These are phyloP conservation scores for Elasticomyces elasticus DNA, from an alignment of 495 filamentous ascomycete genomes.

Conservation along the genomic window DNA sequence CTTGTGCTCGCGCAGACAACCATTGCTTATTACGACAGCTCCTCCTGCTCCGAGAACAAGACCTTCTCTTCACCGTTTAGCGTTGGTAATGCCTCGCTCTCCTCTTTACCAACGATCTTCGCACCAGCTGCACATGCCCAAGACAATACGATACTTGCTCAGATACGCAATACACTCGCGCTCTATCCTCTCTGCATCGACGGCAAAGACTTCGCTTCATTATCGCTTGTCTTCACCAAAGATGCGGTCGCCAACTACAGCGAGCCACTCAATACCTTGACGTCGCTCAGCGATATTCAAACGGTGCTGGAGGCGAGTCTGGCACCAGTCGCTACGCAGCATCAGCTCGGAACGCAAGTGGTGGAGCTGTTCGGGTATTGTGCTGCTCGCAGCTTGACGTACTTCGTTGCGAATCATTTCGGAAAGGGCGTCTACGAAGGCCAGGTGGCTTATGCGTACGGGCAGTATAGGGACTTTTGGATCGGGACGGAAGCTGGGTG, in stretches of 20 bases:
- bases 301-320: slow-evolving; percentile 15
- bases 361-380: slow-evolving; percentile 22
- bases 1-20: too few species aligned
- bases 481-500: slow-evolving; percentile 9
- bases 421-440: slow-evolving; percentile 22
- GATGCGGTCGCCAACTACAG: slow-evolving; percentile 32
- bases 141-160: neutral
- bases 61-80: neutral
- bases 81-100: neutral
- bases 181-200: neutral
- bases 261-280: slow-evolving; percentile 23
- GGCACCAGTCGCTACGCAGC: slow-evolving; percentile 26
- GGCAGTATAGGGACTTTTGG: slow-evolving; percentile 31
- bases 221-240: slow-evolving; percentile 27
- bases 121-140: neutral
- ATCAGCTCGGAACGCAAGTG: slow-evolving; percentile 25
- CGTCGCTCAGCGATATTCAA: slow-evolving; percentile 14
- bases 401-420: slow-evolving; percentile 29
- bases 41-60: neutral
- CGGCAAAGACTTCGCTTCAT: slow-evolving; percentile 29
- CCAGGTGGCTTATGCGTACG: slow-evolving; percentile 27
- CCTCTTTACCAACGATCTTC: neutral
- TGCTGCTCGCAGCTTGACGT: slow-evolving; percentile 23
- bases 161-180: neutral
- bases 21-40: too few species aligned